A percentile compares a stretch with the other conserved stretches of the same genome.
These are phyloP conservation scores for Epichloe baconii DNA, from an alignment of 2,329 filamentous ascomycete species.

Conservation along the genomic window DNA sequence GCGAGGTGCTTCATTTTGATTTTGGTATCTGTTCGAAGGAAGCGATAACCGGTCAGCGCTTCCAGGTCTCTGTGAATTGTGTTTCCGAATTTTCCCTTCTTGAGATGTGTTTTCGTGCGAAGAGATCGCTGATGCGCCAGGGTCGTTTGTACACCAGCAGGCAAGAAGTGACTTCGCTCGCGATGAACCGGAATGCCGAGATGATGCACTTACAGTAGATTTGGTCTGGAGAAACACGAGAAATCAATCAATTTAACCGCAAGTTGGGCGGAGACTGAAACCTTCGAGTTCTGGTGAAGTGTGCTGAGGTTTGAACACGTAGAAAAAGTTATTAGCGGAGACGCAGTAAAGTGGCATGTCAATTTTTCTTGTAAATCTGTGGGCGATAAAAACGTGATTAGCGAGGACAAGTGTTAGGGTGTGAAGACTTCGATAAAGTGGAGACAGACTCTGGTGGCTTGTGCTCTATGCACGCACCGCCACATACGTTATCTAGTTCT, in stretches of 20 bases:
- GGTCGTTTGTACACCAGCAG: neutral
- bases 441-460: neutral
- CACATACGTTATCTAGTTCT: neutral
- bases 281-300: conserved; percentile 68
- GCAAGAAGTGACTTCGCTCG: neutral
- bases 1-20: conserved; percentile 99
- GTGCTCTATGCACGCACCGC: neutral
- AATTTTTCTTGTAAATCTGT: conserved; percentile 19
- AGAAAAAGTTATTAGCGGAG: conserved; percentile 17
- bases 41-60: conserved; percentile 1
- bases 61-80: no score
- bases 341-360: conserved; percentile 11
- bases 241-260: conserved; percentile 99
- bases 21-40: conserved; percentile 21
- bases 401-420: conserved; percentile 15
- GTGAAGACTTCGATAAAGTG: neutral
- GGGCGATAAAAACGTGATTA: conserved; percentile 18
- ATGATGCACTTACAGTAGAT: conserved; percentile 21
- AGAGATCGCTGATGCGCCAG: neutral
- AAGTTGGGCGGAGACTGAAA: conserved; percentile 94
- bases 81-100: no score
- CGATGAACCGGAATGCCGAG: neutral
- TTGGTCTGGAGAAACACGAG: conserved; percentile 55
- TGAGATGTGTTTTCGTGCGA: neutral
- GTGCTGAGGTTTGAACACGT: conserved; percentile 14